phyloP scores from a whole-genome alignment of 2,329 filamentous ascomycete genomes.

The Coniella lustricola region DNA sequence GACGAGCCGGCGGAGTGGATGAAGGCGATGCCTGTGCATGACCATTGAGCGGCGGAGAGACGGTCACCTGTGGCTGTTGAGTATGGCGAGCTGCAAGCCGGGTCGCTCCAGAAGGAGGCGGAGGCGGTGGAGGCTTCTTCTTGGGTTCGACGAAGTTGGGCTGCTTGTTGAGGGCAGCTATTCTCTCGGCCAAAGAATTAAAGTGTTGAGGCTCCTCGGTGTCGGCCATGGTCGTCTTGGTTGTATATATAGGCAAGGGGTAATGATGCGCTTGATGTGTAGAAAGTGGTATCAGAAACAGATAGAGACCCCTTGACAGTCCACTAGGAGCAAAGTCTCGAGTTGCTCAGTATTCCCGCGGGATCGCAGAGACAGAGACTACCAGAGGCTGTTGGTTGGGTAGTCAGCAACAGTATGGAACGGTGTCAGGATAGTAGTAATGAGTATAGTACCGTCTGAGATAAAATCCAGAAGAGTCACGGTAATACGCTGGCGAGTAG shows the following conservation, averaged over 20 bases:
- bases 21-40: conserved; percentile 27
- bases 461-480: too few relatives aligned
- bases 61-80: conserved; percentile 7
- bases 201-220: conserved; percentile 52
- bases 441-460: too few relatives aligned
- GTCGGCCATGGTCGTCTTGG: conserved; percentile 43
- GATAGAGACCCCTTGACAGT: neutral
- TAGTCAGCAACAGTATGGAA: too few relatives aligned
- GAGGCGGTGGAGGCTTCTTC: conserved; percentile 39
- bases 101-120: conserved; percentile 40
- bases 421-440: too few relatives aligned
- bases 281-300: neutral
- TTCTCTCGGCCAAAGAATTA: conserved; percentile 53
- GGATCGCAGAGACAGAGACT: too few relatives aligned
- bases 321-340: too few relatives aligned
- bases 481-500: too few relatives aligned
- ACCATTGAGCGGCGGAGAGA: conserved; percentile 18
- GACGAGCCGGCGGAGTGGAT: conserved; percentile 33
- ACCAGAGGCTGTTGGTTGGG: too few relatives aligned
- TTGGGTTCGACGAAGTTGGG: conserved; percentile 45
- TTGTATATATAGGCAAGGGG: neutral
- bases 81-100: conserved; percentile 31
- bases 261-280: neutral
- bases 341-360: too few relatives aligned
- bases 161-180: conserved; percentile 56